phyloP scores from a whole-genome alignment of 345 rosid species.

The sweet orange (Citrus sinensis) region DVS_A1.0 CM039164.1:21127001-21127500 shows the following conservation, averaged over 20 bases:
- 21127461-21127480: constrained; percentile 82
- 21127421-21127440: constrained; percentile 12
- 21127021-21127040: background rate
- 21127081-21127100: constrained; percentile 31
- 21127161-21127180: constrained; percentile 66
- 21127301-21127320: background rate
- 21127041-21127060: background rate
- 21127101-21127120: constrained; percentile 79
- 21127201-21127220: constrained; percentile 63
- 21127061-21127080: background rate
- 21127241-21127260: background rate
- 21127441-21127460: constrained; percentile 39
- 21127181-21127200: constrained; percentile 67
- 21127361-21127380: background rate
- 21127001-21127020: background rate
- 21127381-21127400: background rate
- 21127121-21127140: constrained; percentile 79
- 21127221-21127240: background rate
- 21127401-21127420: background rate
- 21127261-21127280: background rate
- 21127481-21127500: constrained; percentile 79
- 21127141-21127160: constrained; percentile 80
- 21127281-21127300: background rate
- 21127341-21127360: background rate
- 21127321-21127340: background rate